Evolutionary conservation across 495 filamentous ascomycete species (phyloP), one percentile per base, ranked within the genome.

Genomic region (Aspergillus ostianus): DNA sequence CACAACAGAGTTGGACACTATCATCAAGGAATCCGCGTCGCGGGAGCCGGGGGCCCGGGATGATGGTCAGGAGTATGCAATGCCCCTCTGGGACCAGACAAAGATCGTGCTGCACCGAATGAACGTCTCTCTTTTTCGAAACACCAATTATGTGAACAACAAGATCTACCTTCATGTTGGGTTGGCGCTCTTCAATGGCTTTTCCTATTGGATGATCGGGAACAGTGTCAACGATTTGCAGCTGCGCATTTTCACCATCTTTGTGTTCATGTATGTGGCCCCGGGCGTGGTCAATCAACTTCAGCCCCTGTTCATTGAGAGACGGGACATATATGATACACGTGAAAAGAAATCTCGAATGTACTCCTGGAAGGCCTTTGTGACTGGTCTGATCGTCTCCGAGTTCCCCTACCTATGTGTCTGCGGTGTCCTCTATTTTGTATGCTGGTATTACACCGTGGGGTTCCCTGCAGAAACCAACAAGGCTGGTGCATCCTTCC

Each of bases 81-180:
- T 81, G 45, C 75, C 84, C 0, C 68, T 87, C 7, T 77, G 72
- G 70, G 66, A 75, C 8, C 87, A 89, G 67, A 81, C 79, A 0
- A 75, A 73, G 18, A 68, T 83, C 60, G 75, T 88, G 1, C 82
- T 82, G 18, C 74, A 80, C 54, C 80, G 86, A 5, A 81, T 83
- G 46, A 86, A 82, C 63, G 73, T 74, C 0, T 75, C 85, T 30
- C 79, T 87, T 58, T 89, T 80, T 82, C 79, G 87, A 53, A 72
- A 82, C 65, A 74, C 81, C 58, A 83, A 80, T 62, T 90, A 93
- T 72, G 69, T 85, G 51, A 85, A 84, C 67, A 85, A 84, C 56
- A 88, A 88, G 66, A 70, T 88, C 46, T 61, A 64, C 5, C 56
- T 73, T 10, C 72, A 73, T 47, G 67, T 78, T 21, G 64, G 68